These are phyloP conservation scores for Monilinia polystroma DNA, from an alignment of 2,329 filamentous ascomycete genomes.

Conservation along the genomic window DNA sequence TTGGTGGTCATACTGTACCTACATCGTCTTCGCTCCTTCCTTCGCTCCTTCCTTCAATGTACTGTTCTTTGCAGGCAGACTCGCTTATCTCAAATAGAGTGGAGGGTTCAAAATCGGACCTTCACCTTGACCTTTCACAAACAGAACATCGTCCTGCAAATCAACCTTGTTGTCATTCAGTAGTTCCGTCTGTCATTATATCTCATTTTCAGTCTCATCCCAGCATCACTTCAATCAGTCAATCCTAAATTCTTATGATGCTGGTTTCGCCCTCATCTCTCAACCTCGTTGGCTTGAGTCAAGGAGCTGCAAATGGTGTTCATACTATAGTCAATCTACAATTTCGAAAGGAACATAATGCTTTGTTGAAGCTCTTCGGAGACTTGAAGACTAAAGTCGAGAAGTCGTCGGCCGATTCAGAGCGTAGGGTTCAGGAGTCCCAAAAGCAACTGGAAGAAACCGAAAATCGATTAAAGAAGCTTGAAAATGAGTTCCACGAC, in stretches of 20 bases:
- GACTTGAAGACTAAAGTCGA: background rate
- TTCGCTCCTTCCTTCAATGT: background rate
- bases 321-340: constrained; percentile 3
- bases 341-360: constrained; percentile 9
- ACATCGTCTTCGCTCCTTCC: background rate
- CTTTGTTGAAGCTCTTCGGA: background rate
- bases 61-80: background rate
- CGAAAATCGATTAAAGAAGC: constrained; percentile 9
- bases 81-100: background rate
- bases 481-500: background rate
- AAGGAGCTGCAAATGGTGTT: background rate
- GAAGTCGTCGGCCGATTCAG: constrained; percentile 4
- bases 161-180: background rate
- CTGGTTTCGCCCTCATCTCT: background rate
- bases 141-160: background rate
- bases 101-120: background rate
- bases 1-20: background rate
- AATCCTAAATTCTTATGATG: constrained; percentile 2
- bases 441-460: constrained; percentile 1
- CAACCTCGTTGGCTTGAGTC: constrained; percentile 7
- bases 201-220: background rate
- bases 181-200: background rate
- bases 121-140: background rate
- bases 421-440: background rate
- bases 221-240: background rate